Conservation (phyloP, 78 protist genomes). For the Dictyostelium capitatum region DNA sequence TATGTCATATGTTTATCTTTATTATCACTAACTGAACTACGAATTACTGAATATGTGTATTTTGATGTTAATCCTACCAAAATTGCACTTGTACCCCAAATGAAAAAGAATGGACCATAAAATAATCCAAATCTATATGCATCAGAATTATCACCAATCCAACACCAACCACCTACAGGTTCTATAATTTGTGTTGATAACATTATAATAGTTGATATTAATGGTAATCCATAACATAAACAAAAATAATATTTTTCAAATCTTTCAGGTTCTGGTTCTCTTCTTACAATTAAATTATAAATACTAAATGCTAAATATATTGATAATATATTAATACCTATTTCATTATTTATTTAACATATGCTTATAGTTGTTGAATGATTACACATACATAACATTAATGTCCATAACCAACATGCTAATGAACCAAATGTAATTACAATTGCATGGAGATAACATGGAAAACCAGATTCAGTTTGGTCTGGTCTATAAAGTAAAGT, state of each 20-base stretch:
- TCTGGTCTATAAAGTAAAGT: neutral
- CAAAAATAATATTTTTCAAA: conserved; percentile 48
- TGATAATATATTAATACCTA: no score
- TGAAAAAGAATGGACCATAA: conserved; percentile 57
- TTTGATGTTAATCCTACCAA: conserved; percentile 37
- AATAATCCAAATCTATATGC: conserved; percentile 46
- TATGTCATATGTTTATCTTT: conserved; percentile 51
- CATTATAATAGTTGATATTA: conserved; percentile 44
- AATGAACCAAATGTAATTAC: conserved; percentile 54
- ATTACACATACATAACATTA: conserved; percentile 46
- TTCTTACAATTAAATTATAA: conserved; percentile 44
- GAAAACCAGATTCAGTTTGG: neutral
- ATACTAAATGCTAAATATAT: conserved; percentile 69
- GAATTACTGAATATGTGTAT: conserved; percentile 55
- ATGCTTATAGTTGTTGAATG: no score
- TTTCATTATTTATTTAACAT: no score
- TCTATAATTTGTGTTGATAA: conserved; percentile 35
- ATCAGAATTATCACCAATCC: conserved; percentile 36
- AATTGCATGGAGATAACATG: conserved; percentile 45
- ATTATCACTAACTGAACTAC: conserved; percentile 30
- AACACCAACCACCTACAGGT: conserved; percentile 61
- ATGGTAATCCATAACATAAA: conserved; percentile 58
- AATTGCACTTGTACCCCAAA: conserved; percentile 27
- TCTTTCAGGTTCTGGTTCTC: conserved; percentile 59
- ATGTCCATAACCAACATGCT: conserved; percentile 71